These are phyloP conservation scores for Nemania sp. DNA, from an alignment of 2,329 filamentous ascomycete genomes.

Conservation along the genomic window DNA sequence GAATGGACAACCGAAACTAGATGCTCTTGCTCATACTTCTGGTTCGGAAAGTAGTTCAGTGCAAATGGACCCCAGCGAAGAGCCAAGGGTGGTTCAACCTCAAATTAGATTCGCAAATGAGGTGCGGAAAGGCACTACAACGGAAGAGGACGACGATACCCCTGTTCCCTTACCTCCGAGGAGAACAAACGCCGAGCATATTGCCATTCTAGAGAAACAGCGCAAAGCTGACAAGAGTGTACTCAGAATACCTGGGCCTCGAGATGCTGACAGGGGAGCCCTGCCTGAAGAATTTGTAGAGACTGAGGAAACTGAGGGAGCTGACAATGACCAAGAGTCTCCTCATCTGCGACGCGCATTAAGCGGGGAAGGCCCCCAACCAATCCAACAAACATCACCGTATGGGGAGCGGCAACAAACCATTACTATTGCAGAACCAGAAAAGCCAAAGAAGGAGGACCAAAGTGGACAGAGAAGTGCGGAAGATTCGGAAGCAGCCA, in stretches of 20 bases:
- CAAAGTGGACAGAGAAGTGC: slow-evolving; percentile 40
- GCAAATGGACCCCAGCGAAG: slow-evolving; percentile 16
- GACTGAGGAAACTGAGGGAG: slow-evolving; percentile 38
- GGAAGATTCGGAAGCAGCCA: slow-evolving; percentile 47
- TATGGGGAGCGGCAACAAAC: slow-evolving; percentile 52
- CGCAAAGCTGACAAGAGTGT: slow-evolving; percentile 72
- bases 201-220: slow-evolving; percentile 85
- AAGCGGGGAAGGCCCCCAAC: slow-evolving; percentile 28
- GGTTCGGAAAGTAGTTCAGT: slow-evolving; percentile 26
- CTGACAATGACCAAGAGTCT: slow-evolving; percentile 35
- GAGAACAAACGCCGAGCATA: slow-evolving; percentile 73
- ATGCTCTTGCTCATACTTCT: slow-evolving; percentile 24
- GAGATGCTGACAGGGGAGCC: slow-evolving; percentile 84
- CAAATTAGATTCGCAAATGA: slow-evolving; percentile 66
- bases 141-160: slow-evolving; percentile 48
- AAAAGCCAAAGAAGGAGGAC: slow-evolving; percentile 45
- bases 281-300: slow-evolving; percentile 58
- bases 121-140: slow-evolving; percentile 53
- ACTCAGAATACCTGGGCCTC: slow-evolving; percentile 85
- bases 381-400: slow-evolving; percentile 16
- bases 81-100: slow-evolving; percentile 30
- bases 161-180: slow-evolving; percentile 55
- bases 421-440: slow-evolving; percentile 70
- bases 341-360: slow-evolving; percentile 41
- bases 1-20: slow-evolving; percentile 33